phyloP scores from a whole-genome alignment of 352 stramenopile species.

The Halophytophthora batemanensis region DNA sequence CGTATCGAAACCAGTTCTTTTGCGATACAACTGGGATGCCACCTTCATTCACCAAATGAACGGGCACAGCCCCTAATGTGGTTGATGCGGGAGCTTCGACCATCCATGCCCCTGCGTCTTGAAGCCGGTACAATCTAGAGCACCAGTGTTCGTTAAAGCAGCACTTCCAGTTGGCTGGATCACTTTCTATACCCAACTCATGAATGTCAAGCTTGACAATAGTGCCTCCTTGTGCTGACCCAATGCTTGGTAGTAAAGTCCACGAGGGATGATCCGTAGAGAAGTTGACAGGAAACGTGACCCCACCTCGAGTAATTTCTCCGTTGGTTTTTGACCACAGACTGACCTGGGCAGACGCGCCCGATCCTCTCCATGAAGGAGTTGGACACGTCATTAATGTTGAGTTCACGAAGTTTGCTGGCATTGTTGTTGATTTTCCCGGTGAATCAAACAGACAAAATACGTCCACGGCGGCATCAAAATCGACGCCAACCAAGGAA shows the following conservation, averaged over 20 bases:
- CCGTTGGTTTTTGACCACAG: constrained; percentile 25
- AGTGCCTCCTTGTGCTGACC: constrained; percentile 9
- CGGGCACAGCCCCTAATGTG: constrained; percentile 15
- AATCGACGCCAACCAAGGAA: constrained; percentile 36
- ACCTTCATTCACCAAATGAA: constrained; percentile 13
- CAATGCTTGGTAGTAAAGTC: constrained; percentile 23
- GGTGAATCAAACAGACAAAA: constrained; percentile 39
- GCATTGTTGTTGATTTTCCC: constrained; percentile 13
- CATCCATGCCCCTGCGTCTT: constrained; percentile 2
- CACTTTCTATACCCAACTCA: not conserved
- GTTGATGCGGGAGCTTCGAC: constrained; percentile 15
- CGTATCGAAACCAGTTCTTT: constrained; percentile 37
- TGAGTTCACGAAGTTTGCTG: constrained; percentile 33
- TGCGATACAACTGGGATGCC: constrained; percentile 2
- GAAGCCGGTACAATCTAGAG: constrained; percentile 10
- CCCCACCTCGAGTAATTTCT: constrained; percentile 4
- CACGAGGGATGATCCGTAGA: constrained; percentile 12
- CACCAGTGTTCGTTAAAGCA: constrained; percentile 32
- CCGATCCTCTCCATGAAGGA: constrained; percentile 16
- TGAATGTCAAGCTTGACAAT: constrained; percentile 7
- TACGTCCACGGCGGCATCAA: constrained; percentile 25
- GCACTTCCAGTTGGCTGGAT: constrained; percentile 23
- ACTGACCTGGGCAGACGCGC: constrained; percentile 17
- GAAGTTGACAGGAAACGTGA: not conserved
- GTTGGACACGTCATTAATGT: constrained; percentile 29